Base-by-base conservation (phyloP, 306 rosid species). In the Medicago ruthenica region DNA sequence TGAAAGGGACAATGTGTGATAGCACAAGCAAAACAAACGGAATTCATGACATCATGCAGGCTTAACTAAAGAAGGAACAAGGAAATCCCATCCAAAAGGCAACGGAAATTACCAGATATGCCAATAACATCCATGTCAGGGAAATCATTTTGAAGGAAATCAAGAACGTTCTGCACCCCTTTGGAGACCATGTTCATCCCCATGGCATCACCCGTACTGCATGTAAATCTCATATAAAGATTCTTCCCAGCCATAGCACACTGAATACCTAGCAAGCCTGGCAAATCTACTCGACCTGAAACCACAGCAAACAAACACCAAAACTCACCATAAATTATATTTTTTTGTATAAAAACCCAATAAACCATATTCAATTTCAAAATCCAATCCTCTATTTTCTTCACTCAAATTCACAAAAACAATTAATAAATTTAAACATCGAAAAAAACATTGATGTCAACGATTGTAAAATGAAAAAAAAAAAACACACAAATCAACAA, bases 121-220 rank as follows among this genome's bases (percentile, higher is more conserved):
- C 96, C 93, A 72, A 91, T 91, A 39, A 91, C 76, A 72, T 91
- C 96, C 96, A 91, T 88, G 80, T 91, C 96, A 16, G 93, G 89
- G 60, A 91, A 88, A 69, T 90, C 90, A 82, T 64, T 82, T 77
- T 74, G 92, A 61, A 89, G 95, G 73, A 82, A 89, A 74, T 89
- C 95, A 37, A 89, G 88, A 76, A 87, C 92, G 21, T 90, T 90
- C 77, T 90, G 96, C 61, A 90, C 96, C 55, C 96, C 96, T 86
- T 90, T 90, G 68, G 96, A 90, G 45, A 90, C 96, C 96, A 90
- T 90, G 84, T 91, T 89, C 96, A 91, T 91, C 72, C 96, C 96
- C 96, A 91, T 91, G 54, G 96, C 96, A 79, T 91, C 96, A 15
- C 96, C 96, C 1, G 96, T 91, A 84, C 93, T 82, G 80, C 96